A percentile compares a stretch with the other conserved stretches of the same genome.
These are phyloP conservation scores for Asterionellopsis glacialis DNA, from an alignment of 108 stramenopile species.

Conservation along the genomic window DNA sequence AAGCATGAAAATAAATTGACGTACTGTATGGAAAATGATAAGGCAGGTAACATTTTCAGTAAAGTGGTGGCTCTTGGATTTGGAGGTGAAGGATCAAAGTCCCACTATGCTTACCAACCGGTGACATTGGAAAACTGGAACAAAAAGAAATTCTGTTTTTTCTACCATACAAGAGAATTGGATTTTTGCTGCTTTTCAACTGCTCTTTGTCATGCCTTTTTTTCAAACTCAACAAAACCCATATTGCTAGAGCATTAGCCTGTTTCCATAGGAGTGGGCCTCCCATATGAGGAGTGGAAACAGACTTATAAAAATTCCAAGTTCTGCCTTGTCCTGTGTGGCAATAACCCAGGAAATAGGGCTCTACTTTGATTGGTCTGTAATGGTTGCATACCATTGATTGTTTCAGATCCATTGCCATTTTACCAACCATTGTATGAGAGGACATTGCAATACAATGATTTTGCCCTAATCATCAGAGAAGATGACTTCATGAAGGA, in stretches of 20 bases:
- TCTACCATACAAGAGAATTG: conserved; percentile 20
- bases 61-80: conserved; percentile 4
- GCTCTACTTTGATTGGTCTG: conserved; percentile 18
- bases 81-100: not conserved
- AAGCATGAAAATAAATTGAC: not conserved
- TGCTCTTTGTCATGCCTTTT: conserved; percentile 18
- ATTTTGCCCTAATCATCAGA: conserved; percentile 23
- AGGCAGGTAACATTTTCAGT: not conserved
- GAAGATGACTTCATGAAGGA: conserved; percentile 22
- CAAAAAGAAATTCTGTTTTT: conserved; percentile 5
- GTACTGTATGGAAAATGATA: not conserved
- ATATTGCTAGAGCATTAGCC: not conserved
- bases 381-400: conserved; percentile 36
- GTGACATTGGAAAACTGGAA: not conserved
- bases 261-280: conserved; percentile 7
- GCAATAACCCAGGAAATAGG: conserved; percentile 25
- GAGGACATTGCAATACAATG: conserved; percentile 13
- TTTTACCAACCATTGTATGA: conserved; percentile 13
- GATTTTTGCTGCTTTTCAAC: conserved; percentile 25
- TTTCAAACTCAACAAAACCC: not conserved
- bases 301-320: conserved; percentile 17
- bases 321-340: conserved; percentile 36
- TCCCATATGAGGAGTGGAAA: conserved; percentile 13
- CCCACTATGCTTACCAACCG: conserved; percentile 2
- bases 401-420: conserved; percentile 26